Conservation (phyloP, 116 monocot genomes). For the Dioscorea cayenensis region DNA sequence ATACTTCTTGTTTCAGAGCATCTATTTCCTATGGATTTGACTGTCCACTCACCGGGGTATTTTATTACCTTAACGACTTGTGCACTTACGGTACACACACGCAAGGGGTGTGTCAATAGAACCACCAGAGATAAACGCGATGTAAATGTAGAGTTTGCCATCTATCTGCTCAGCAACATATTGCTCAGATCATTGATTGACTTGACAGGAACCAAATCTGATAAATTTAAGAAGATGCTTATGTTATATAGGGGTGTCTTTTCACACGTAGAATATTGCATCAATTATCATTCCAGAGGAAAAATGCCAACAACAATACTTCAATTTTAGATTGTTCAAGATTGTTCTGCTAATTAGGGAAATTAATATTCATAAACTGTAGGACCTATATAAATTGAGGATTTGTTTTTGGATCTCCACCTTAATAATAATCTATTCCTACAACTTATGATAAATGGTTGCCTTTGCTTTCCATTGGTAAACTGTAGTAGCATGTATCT, state of each 20-base stretch:
- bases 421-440: no score
- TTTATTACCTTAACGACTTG: no score
- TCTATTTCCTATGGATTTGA: no score
- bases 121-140: constrained; percentile 98
- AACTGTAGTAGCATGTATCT: background rate
- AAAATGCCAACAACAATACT: background rate
- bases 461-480: background rate
- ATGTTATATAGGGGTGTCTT: background rate
- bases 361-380: background rate
- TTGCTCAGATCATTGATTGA: background rate
- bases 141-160: constrained; percentile 89
- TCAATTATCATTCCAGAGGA: background rate
- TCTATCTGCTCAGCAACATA: constrained; percentile 48
- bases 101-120: no score
- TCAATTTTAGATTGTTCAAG: background rate
- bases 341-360: background rate
- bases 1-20: no score
- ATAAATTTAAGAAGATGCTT: background rate
- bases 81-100: no score
- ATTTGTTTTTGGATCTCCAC: background rate
- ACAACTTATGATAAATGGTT: no score
- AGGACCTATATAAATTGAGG: background rate
- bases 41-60: no score
- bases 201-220: background rate
- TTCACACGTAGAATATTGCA: background rate